Evolutionary conservation across 306 rosid genomes (phyloP), one percentile per base, ranked within the genome.

Genomic region (Ormosia semicastrata): DNA sequence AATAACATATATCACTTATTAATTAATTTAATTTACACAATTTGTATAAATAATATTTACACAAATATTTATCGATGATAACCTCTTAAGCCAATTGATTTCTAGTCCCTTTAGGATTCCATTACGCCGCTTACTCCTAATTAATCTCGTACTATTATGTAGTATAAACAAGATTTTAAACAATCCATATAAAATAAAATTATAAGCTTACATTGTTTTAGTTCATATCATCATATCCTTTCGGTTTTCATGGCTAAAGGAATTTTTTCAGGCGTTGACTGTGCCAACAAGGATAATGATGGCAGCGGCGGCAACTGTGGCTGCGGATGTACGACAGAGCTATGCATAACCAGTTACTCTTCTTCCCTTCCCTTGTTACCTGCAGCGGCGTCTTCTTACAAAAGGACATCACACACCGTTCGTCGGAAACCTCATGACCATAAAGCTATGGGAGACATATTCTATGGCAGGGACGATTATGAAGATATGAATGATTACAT

Each of bases 391-490:
- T 18, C 29, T 1, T 10, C 33, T 10, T 4, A 10, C 34, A 30
- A 10, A 59, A 59, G 4, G 11, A 12, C 6, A 3, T 59, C 66
- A 30, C 66, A 11, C 39, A 5, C 24, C 24, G 24, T 44, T 11
- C 3, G 5, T 15, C n/a, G 32, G 37, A 41, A 17, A n/a, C 6
- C 36, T 18, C 2, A 32, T 53, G 29, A 11, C 0, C 29, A 43
- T 0, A 58, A 8, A 75, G 36, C 8, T 0, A 67, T 57, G 58
- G 85, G 74, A 41, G 86, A 86, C 62, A 4, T 76, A 3, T 71
- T 82, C 54, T 86, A 79, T 46, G 90, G 91, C 32, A 36, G 10
- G 34, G 76, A 84, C 8, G 90, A 91, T 18, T 41, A 40, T 39
- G 47, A 40, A 9, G 89, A 80, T 39, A 73, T 75, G 9, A 24